A percentile compares a stretch with the other conserved stretches of the same genome.
These are phyloP conservation scores for Boehmeria nivea DNA, from an alignment of 306 rosid species.

Conservation along the genomic window DNA sequence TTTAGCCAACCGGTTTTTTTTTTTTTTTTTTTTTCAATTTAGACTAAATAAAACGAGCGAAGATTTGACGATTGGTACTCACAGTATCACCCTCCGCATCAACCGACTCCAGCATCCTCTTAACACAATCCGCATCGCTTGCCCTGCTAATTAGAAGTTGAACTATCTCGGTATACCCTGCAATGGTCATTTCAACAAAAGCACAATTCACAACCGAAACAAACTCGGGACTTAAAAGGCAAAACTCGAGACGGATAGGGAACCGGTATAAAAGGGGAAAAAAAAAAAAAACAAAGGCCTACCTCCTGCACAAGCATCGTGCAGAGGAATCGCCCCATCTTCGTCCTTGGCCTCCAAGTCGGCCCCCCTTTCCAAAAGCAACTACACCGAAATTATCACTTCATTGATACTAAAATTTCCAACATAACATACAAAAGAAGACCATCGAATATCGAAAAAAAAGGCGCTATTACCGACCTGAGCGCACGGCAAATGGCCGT, in stretches of 20 bases:
- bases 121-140: slow-evolving; percentile 36
- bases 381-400: slow-evolving; percentile 43
- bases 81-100: slow-evolving; percentile 94
- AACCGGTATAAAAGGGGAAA: too few relatives aligned
- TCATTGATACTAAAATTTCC: too few relatives aligned
- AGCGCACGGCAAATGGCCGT: slow-evolving; percentile 68
- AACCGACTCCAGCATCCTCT: slow-evolving; percentile 73
- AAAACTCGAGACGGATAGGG: background rate
- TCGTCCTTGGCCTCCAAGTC: slow-evolving; percentile 66
- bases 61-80: too few relatives aligned
- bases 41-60: too few relatives aligned
- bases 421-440: too few relatives aligned
- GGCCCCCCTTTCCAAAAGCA: slow-evolving; percentile 84
- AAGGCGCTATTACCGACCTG: slow-evolving; percentile 35
- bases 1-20: too few relatives aligned
- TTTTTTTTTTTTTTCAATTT: too few relatives aligned
- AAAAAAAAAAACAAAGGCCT: background rate
- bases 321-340: slow-evolving; percentile 86
- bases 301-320: slow-evolving; percentile 99
- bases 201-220: slow-evolving; percentile 2
- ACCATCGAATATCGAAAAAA: too few relatives aligned
- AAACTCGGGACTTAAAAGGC: background rate
- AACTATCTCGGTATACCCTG: slow-evolving; percentile 72
- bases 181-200: slow-evolving; percentile 1
- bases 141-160: slow-evolving; percentile 60